Conservation (phyloP, 2,329 filamentous ascomycete genomes). For the Aspergillus amoenus region DNA sequence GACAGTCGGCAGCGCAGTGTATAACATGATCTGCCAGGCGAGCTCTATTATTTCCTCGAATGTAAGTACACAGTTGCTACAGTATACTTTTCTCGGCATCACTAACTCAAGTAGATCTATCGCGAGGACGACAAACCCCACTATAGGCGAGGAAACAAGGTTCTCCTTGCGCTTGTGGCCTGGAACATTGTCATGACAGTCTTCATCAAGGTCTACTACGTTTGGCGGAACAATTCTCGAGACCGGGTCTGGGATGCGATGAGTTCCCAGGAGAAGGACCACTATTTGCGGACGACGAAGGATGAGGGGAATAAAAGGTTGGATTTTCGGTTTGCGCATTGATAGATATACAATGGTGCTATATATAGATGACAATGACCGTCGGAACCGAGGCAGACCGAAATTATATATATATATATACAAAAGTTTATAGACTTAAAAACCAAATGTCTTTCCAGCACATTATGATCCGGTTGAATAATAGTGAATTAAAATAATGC, state of each 20-base stretch:
- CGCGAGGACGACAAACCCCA: constrained; percentile 50
- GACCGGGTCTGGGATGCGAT: constrained; percentile 46
- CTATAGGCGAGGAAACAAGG: constrained; percentile 51
- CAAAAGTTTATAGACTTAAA: no score
- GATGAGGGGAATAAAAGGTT: constrained; percentile 56
- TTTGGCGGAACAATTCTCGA: constrained; percentile 31
- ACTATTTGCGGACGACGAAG: constrained; percentile 51
- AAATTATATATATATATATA: not conserved
- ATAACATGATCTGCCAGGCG: constrained; percentile 48
- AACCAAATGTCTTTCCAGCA: no score
- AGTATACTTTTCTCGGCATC: no score
- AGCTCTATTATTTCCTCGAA: constrained; percentile 37
- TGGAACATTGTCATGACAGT: constrained; percentile 53
- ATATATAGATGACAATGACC: no score
- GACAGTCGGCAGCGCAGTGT: constrained; percentile 44
- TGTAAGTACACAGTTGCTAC: not conserved
- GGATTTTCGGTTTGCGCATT: constrained; percentile 30
- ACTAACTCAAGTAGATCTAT: constrained; percentile 16
- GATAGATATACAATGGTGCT: no score
- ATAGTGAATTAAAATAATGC: no score
- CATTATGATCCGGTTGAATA: no score
- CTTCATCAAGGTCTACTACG: constrained; percentile 34
- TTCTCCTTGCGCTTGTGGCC: constrained; percentile 49
- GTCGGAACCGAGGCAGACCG: not conserved
- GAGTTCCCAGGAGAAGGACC: constrained; percentile 45